Conservation (phyloP, 306 rosid genomes). For the Quillaja saponaria region DNA sequence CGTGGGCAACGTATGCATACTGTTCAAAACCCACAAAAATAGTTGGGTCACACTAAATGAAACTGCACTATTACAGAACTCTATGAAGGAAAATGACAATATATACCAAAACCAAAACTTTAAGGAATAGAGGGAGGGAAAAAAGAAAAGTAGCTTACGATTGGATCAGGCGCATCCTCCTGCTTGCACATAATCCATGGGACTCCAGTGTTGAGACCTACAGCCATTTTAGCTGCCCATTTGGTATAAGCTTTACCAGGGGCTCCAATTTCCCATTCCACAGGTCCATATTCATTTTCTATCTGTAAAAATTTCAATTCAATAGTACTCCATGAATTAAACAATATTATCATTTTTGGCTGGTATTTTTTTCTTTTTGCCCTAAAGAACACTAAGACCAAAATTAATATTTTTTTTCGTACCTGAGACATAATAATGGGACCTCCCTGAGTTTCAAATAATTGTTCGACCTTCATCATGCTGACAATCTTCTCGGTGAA, state of each 20-base stretch:
- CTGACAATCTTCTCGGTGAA: slow-evolving; percentile 77
- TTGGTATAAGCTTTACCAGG: slow-evolving; percentile 83
- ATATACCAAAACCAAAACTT: neutral
- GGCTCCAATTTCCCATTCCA: slow-evolving; percentile 84
- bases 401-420: neutral
- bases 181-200: slow-evolving; percentile 99
- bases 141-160: slow-evolving; percentile 45
- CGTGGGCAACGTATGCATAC: slow-evolving; percentile 14
- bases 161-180: slow-evolving; percentile 93
- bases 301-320: slow-evolving; percentile 49
- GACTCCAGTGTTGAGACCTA: slow-evolving; percentile 76
- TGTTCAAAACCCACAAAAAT: slow-evolving; percentile 47
- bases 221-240: slow-evolving; percentile 97
- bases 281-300: slow-evolving; percentile 91
- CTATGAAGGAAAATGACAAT: slow-evolving; percentile 18
- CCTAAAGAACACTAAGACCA: neutral
- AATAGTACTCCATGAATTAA: neutral
- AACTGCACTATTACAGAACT: slow-evolving; percentile 22
- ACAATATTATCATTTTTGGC: slow-evolving; percentile 11
- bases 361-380: no score
- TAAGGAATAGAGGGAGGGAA: neutral
- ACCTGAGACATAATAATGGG: slow-evolving; percentile 94
- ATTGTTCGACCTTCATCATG: slow-evolving; percentile 77
- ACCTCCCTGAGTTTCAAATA: slow-evolving; percentile 91
- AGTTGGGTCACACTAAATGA: slow-evolving; percentile 22